Evolutionary conservation across 2,329 filamentous ascomycete genomes (phyloP).

Genomic region (Coniochaeta sp.): DNA sequence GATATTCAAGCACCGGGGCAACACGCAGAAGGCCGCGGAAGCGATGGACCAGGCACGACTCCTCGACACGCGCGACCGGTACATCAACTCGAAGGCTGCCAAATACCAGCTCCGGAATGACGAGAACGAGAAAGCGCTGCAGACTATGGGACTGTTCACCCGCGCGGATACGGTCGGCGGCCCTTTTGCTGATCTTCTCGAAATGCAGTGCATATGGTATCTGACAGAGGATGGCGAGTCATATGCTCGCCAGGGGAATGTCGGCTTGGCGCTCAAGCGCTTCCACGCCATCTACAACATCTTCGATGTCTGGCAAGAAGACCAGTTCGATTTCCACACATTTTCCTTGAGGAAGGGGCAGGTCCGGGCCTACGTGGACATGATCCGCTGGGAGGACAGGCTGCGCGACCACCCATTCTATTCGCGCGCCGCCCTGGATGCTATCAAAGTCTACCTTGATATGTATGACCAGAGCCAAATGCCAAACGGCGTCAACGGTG

Average conservation of each 20-base stretch:
- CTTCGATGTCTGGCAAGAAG: constrained; percentile 96
- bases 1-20: constrained; percentile 85
- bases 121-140: constrained; percentile 76
- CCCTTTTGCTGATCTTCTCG: constrained; percentile 81
- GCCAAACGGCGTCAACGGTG: constrained; percentile 55
- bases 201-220: constrained; percentile 99
- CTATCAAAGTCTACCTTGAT: constrained; percentile 71
- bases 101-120: constrained; percentile 95
- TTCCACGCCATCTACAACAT: constrained; percentile 85
- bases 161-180: constrained; percentile 83
- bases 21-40: constrained; percentile 71
- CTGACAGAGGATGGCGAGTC: constrained; percentile 92
- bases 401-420: constrained; percentile 92
- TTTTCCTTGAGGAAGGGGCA: constrained; percentile 97
- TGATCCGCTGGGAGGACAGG: constrained; percentile 93
- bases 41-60: constrained; percentile 82
- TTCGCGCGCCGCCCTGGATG: constrained; percentile 72
- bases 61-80: constrained; percentile 83
- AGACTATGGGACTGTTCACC: constrained; percentile 91
- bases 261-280: constrained; percentile 83
- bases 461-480: constrained; percentile 69
- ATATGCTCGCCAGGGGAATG: constrained; percentile 72
- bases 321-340: constrained; percentile 97
- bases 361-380: constrained; percentile 89
- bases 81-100: constrained; percentile 97